These are phyloP conservation scores for Vigna unguiculata DNA, from an alignment of 306 rosid genomes.

Conservation along the genomic window DNA sequence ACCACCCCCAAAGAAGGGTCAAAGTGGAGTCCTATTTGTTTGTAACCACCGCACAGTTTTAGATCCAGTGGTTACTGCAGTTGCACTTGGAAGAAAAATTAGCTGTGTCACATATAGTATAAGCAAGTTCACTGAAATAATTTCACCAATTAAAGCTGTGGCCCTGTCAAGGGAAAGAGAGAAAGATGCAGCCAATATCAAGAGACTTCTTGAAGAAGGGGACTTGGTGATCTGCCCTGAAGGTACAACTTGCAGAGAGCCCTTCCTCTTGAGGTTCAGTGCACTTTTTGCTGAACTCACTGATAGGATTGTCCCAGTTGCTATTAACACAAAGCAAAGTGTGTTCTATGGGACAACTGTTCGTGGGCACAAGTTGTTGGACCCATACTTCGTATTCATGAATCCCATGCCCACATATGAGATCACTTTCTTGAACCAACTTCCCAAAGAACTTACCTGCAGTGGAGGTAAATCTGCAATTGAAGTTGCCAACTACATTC, in stretches of 20 bases:
- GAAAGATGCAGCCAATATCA: slow-evolving; percentile 79
- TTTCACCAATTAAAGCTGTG: slow-evolving; percentile 88
- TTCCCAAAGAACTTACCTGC: slow-evolving; percentile 80
- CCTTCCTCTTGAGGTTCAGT: slow-evolving; percentile 81
- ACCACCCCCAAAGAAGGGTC: slow-evolving; percentile 75
- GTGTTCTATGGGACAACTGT: slow-evolving; percentile 84
- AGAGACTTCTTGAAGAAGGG: slow-evolving; percentile 78
- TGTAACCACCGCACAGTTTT: slow-evolving; percentile 91
- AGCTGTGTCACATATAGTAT: slow-evolving; percentile 95
- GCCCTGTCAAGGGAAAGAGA: slow-evolving; percentile 88
- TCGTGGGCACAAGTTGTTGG: slow-evolving; percentile 73
- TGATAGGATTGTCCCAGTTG: slow-evolving; percentile 88
- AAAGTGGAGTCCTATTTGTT: slow-evolving; percentile 77
- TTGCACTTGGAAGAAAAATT: slow-evolving; percentile 79
- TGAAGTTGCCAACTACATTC: slow-evolving; percentile 92
- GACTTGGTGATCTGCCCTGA: slow-evolving; percentile 92
- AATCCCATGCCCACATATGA: slow-evolving; percentile 86
- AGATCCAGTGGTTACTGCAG: slow-evolving; percentile 82
- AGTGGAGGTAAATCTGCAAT: slow-evolving; percentile 75
- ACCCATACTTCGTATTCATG: slow-evolving; percentile 96
- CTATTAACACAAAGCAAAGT: slow-evolving; percentile 84
- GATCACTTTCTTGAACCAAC: slow-evolving; percentile 80
- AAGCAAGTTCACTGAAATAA: slow-evolving; percentile 80
- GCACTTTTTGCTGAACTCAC: slow-evolving; percentile 91
- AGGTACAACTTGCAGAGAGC: slow-evolving; percentile 94